Evolutionary conservation across 164 flowering plant genomes (phyloP), one percentile per base, ranked within the genome.

Genomic region (Magnolia changhungtana): DNA sequence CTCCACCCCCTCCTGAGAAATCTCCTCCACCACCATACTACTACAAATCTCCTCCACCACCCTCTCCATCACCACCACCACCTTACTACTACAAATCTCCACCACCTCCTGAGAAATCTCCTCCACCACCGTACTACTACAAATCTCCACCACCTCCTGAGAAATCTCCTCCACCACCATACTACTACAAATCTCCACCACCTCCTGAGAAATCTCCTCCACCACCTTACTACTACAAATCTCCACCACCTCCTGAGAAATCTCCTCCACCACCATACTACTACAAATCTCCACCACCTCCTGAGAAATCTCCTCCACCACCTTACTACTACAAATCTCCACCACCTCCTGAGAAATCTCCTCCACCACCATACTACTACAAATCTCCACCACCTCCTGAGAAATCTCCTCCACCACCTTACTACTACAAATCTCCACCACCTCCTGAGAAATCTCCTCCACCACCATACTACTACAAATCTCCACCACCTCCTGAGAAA

Each of bases 401-500:
- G 8, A 16, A 63, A 19, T 16, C 67, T 9, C 83, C 88, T 0
- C 88, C 88, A 0, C 80, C 86, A 19, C 73, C 74, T 11, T 71
- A 71, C 61, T 23, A 50, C 61, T 71, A 71, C 29, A 50, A 50
- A 9, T 71, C 73, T 8, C 73, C 73, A 4, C 73, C 73, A 9
- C 68, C 68, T 2, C 37, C 18, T 21, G 18, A 63, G 8, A 16
- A 63, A 19, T 16, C 67, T 9, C 83, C 88, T 0, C 88, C 88
- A 0, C 80, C 86, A 19, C 73, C 74, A 0, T 72, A 52, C n/a
- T 52, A 72, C 37, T 52, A 72, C 63, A 21, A 52, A 21, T 72
- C 74, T 5, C 74, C 74, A 0, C 77, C 64, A 14, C 66, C 78
- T 2, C 18, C 63, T 24, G 27, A 24, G 1, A 45, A 71, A 0